Base-by-base conservation (phyloP, 306 rosid species). In the Fragaria nilgerrensis region DNA sequence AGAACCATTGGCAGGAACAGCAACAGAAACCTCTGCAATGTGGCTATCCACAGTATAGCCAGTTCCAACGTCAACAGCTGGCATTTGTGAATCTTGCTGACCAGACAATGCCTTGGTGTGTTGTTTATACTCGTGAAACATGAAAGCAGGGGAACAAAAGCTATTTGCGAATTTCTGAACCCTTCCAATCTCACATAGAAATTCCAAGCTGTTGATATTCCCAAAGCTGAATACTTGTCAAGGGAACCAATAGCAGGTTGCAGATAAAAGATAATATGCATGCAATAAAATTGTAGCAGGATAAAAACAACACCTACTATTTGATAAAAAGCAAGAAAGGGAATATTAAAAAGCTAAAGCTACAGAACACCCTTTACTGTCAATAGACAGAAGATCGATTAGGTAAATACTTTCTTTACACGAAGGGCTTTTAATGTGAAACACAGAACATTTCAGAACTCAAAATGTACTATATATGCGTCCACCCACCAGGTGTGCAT, bases 131-230 rank as follows among this genome's bases (percentile, higher is more conserved):
- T 92, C 99, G 82, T 92, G 96, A 88, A 92, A 89, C 76, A 85
- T 83, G 88, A 90, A 95, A 75, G 97, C 96, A 15, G 96, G 97
- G 27, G 94, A 92, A 74, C 99, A 95, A 87, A 92, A 89, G 83
- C 99, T 95, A 87, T 87, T 92, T 77, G 99, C 97, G 70, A 92
- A 90, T 83, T 95, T 95, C 65, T 95, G 99, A 74, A 88, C 90
- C 78, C 99, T 88, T 74, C 99, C 99, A 83, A 89, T 90, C 86
- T 95, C 97, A 79, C 90, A 90, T 56, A 95, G 90, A 89, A 92
- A 95, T 76, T 90, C 96, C 96, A 95, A 78, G 79, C 87, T 92
- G 91, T 81, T 85, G 68, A 83, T 72, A 77, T 90, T 95, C 62
- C 97, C 97, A 81, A 82, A 92, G 82, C 99, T 95, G 84, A 73